Evolutionary conservation across 768 basidiomycete genomes (phyloP).

Genomic region (Collybiopsis luxurians): DNA sequence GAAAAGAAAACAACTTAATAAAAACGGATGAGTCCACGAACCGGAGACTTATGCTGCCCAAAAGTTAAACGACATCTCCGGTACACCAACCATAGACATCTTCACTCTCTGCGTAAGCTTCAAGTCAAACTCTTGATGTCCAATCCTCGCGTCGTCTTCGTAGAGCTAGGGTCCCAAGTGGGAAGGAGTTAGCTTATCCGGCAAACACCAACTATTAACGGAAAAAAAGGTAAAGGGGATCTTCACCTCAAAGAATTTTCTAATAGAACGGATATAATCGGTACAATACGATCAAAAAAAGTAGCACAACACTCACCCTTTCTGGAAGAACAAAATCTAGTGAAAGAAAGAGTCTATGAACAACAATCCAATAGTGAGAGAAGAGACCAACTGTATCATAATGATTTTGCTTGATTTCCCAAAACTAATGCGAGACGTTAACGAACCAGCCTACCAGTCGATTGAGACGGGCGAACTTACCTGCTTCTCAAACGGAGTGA

Average conservation of each 20-base stretch:
- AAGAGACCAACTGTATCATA: conserved; percentile 74
- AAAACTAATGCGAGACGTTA: conserved; percentile 40
- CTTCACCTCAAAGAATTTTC: conserved; percentile 77
- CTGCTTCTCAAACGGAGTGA: conserved; percentile 96
- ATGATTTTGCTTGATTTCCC: conserved; percentile 92
- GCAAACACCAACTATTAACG: not conserved
- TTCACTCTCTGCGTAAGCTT: conserved; percentile 92
- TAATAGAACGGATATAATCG: conserved; percentile 20
- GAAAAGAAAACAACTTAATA: not conserved
- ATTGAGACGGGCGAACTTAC: conserved; percentile 25
- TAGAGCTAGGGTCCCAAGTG: conserved; percentile 80
- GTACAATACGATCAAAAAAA: not conserved
- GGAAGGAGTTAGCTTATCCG: too few species aligned
- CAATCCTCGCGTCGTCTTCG: conserved; percentile 91
- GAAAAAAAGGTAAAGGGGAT: not conserved
- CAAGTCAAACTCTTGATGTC: conserved; percentile 93
- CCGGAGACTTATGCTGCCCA: conserved; percentile 81
- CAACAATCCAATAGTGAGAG: not conserved
- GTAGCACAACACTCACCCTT: conserved; percentile 61
- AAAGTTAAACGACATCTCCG: conserved; percentile 89
- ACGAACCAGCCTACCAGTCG: too few species aligned
- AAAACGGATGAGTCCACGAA: not conserved
- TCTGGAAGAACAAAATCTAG: conserved; percentile 94
- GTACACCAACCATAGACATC: conserved; percentile 99
- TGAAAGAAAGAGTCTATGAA: too few species aligned